Evolutionary conservation across 2,329 filamentous ascomycete genomes (phyloP), one percentile per base, ranked within the genome.

Genomic region (Pseudogymnoascus sp.): DNA sequence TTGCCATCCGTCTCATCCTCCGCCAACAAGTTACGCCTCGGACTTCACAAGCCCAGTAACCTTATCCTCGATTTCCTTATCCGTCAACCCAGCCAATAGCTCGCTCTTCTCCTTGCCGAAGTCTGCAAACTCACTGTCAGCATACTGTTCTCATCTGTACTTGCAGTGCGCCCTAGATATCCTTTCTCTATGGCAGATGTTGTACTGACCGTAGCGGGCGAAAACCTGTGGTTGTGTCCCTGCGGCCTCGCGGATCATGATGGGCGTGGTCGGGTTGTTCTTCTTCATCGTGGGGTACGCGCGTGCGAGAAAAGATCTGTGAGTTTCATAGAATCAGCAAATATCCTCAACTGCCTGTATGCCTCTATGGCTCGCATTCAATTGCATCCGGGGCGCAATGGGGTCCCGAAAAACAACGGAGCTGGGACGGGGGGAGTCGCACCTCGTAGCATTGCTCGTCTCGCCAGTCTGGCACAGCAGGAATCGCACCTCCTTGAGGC

Each of bases 281-380:
- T 96, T 96, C 87, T 99, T 99, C 93, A 99, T 97, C 65, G 90
- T 95, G 56, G 95, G 95, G 78, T 99, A 99, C 69, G 92, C 88
- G 75, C 91, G 87, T 68, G 88, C 89, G 69, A 99, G 83, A 79
- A 99, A 99, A 31, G 89, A 88, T 77, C 95, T 97, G 71, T 60
- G 25, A 21, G 28, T 18, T 31, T 8, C 61, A 28, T 14, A 34
- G 12, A 56, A 56, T 36, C 11, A 36, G 23, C 31, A 34, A 31
- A 36, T 36, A 28, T 60, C 46, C 44, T 63, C 28, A 40, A 62
- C 21, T 46, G 23, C 42, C 23, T 62, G 38, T 42, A 34, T 5
- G 21, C 28, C 12, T 16, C 10, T 59, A 23, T 42, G 11, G 40
- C 16, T 14, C 18, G 16, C 21, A 31, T 36, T 34, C 53, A 61